Conservation (phyloP, 2,329 filamentous ascomycete genomes). For the Pseudogymnoascus sp. region DNA sequence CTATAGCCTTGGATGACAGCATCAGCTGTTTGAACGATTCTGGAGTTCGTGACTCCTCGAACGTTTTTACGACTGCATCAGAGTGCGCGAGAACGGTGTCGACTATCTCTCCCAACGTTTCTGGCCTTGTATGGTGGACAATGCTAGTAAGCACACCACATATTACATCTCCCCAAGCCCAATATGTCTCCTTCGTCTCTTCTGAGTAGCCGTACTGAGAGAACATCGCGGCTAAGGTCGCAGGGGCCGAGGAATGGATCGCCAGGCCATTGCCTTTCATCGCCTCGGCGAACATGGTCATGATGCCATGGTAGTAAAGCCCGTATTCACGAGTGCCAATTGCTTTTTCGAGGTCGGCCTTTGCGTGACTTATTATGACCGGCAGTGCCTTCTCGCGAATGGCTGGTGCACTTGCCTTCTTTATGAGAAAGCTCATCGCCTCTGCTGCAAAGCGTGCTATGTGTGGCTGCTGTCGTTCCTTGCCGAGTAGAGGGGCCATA, state of each 20-base stretch:
- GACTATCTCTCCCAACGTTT: slow-evolving; percentile 65
- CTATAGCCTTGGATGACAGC: slow-evolving; percentile 53
- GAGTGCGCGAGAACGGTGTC: slow-evolving; percentile 51
- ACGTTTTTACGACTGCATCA: slow-evolving; percentile 32
- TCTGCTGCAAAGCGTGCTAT: slow-evolving; percentile 91
- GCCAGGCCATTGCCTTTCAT: slow-evolving; percentile 55
- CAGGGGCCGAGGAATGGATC: slow-evolving; percentile 52
- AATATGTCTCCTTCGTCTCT: slow-evolving; percentile 40
- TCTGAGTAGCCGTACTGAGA: slow-evolving; percentile 35
- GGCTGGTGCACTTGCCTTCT: slow-evolving; percentile 75
- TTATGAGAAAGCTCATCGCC: slow-evolving; percentile 85
- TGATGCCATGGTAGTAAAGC: slow-evolving; percentile 78
- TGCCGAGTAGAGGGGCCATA: slow-evolving; percentile 77
- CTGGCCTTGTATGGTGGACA: slow-evolving; percentile 71
- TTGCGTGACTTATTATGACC: slow-evolving; percentile 63
- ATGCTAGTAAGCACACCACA: slow-evolving; percentile 72
- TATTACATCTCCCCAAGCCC: slow-evolving; percentile 58
- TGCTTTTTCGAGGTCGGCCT: slow-evolving; percentile 56
- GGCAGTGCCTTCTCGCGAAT: slow-evolving; percentile 67
- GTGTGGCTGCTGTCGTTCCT: slow-evolving; percentile 72
- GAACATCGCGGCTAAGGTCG: slow-evolving; percentile 47
- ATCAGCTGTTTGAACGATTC: slow-evolving; percentile 37
- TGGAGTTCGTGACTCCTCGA: slow-evolving; percentile 29
- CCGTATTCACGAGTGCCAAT: slow-evolving; percentile 50
- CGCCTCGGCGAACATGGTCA: slow-evolving; percentile 86